Conservation (phyloP, 176 grass and related monocot genomes). For the Aegilops longissima region DNA sequence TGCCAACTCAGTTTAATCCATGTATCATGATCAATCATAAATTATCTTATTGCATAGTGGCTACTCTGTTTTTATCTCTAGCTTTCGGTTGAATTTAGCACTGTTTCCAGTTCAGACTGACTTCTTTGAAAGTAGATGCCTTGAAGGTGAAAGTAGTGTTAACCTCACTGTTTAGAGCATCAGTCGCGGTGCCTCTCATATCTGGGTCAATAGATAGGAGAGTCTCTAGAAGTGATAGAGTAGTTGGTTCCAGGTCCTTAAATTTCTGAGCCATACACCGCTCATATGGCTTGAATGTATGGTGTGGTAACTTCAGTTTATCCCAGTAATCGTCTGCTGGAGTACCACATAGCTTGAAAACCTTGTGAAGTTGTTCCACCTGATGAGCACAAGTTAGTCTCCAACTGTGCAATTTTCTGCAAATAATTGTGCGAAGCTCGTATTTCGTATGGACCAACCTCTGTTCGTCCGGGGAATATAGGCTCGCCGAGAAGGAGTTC, state of each 20-base stretch:
- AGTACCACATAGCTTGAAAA: conserved; percentile 94
- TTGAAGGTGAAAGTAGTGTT: conserved; percentile 27
- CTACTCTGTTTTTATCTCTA: not conserved
- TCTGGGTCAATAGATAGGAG: conserved; percentile 85
- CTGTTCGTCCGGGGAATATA: conserved; percentile 80
- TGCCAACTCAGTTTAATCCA: not conserved
- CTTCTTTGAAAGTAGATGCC: conserved; percentile 11
- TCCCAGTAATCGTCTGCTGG: conserved; percentile 81
- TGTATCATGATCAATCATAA: not conserved
- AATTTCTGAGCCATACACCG: conserved; percentile 70
- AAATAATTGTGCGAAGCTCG: not conserved
- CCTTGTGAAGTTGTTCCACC: conserved; percentile 97
- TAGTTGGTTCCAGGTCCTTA: conserved; percentile 58
- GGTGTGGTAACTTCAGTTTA: conserved; percentile 62
- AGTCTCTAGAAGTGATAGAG: conserved; percentile 73
- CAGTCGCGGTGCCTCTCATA: conserved; percentile 76
- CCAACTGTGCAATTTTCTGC: not conserved
- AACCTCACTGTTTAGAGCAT: conserved; percentile 92
- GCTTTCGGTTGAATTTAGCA: not conserved
- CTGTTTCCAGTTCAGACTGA: not conserved
- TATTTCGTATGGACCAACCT: conserved; percentile 43
- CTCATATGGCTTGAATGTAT: conserved; percentile 69
- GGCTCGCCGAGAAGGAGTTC: conserved; percentile 76
- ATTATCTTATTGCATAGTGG: not conserved
- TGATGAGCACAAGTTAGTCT: conserved; percentile 21